Base-by-base conservation (phyloP, 108 stramenopile species). In the Mayamaea pseudoterrestris region DNA sequence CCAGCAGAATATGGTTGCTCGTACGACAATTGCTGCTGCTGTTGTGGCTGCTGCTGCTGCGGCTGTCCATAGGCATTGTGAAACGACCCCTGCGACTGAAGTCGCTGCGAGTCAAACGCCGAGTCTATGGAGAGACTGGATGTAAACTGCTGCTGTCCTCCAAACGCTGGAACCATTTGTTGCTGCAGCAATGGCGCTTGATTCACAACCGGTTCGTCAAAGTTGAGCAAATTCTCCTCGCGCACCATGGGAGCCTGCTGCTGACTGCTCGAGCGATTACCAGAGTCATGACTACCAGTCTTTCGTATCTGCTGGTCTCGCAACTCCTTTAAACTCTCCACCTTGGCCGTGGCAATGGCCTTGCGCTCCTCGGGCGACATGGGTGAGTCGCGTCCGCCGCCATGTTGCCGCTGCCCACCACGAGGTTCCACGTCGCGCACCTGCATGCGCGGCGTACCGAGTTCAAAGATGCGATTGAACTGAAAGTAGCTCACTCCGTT, bases 401-500 rank as follows among this genome's bases (percentile, higher is more conserved):
- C 35, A 30, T 40, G 34, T 44, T n/a, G 13, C 30, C 11, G 2
- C 43, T 22, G 11, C 12, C 51, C 22, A 16, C 54, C 52, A 4
- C 28, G 18, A 21, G 39, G 43, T 18, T 25, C 23, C 6, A 37
- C 40, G 12, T 30, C 11, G 1, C 73, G 54, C 27, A 30, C 45
- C 23, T 49, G 44, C 73, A 74, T 69, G 11, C 31, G 41, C 22
- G 68, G 54, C 9, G 68, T 65, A 31, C 75, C 75, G 37, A 77
- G 47, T 35, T 77, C 54, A 35, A 55, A 77, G 40, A 77, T 77
- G 17, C 65, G 62, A 44, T 63, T 50, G 34, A 77, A 65, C 5
- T 20, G 4, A 59, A 77, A 77, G 53, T 57, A 72, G 32, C 50
- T 55, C 3, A 72, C 31, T 5, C 71, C 71, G 28, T 66, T 66